Conservation (phyloP, 2,329 filamentous ascomycete species). For the Fusarium avenaceum region DNA sequence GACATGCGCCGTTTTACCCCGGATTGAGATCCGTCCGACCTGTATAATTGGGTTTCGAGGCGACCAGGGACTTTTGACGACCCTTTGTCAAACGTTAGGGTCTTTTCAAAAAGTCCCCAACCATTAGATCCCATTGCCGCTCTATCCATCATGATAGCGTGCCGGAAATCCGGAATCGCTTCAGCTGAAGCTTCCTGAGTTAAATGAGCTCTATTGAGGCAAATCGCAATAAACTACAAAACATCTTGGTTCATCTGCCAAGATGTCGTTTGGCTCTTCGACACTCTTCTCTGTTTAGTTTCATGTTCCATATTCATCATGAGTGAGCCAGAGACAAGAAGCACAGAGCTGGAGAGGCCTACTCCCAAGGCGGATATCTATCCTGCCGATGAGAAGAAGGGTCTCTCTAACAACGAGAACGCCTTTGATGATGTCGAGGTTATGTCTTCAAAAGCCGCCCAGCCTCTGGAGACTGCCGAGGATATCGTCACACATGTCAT, state of each 20-base stretch:
- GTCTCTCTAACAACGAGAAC: conserved; percentile 8
- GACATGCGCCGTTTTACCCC: conserved; percentile 3
- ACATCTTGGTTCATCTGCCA: background rate
- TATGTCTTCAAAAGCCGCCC: conserved; percentile 8
- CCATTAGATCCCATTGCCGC: conserved; percentile 1
- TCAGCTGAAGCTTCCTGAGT: background rate
- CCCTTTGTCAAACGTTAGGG: background rate
- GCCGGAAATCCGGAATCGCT: conserved; percentile 21
- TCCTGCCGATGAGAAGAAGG: conserved; percentile 23
- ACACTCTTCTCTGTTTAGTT: conserved; percentile 1
- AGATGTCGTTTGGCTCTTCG: background rate
- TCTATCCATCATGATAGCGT: conserved; percentile 22
- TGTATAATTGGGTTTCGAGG: background rate
- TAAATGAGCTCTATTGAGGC: background rate
- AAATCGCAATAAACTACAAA: conserved; percentile 1
- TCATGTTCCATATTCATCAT: background rate
- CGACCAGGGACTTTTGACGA: conserved; percentile 18
- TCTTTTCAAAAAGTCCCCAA: conserved; percentile 19
- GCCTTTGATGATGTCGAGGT: conserved; percentile 11
- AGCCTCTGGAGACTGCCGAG: conserved; percentile 30
- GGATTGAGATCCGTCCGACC: background rate
- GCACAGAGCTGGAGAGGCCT: background rate
- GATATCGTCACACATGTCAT: conserved; percentile 46
- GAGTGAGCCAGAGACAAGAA: conserved; percentile 16
- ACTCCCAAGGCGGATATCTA: conserved; percentile 7